Percentiles rank a stretch among this genome's conserved stretches.
Conservation (phyloP, 192 early-diverging fungal genomes). For the Anaeromyces robustus region DNA sequence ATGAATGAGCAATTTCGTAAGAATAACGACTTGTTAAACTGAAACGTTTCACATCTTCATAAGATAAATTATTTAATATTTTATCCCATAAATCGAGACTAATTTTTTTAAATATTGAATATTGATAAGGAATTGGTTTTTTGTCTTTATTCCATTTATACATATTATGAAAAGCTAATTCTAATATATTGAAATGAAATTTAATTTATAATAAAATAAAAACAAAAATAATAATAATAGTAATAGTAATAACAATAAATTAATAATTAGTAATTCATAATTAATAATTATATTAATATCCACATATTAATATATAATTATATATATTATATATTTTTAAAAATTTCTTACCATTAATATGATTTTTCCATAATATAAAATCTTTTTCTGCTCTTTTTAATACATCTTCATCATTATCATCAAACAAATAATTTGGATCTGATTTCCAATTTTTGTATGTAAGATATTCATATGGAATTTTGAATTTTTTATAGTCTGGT, state of each 20-base stretch:
- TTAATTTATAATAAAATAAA: too few relatives aligned
- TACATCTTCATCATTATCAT: background rate
- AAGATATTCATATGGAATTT: background rate
- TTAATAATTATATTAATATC: too few relatives aligned
- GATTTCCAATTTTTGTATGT: background rate
- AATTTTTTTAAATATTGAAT: background rate
- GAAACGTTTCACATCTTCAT: background rate
- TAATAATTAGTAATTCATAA: too few relatives aligned
- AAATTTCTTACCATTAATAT: background rate
- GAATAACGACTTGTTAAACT: background rate
- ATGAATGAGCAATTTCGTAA: background rate
- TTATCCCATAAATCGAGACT: background rate
- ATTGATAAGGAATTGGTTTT: background rate
- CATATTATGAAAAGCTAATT: background rate
- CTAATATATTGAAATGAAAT: background rate
- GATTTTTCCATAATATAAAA: background rate
- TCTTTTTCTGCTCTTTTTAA: background rate
- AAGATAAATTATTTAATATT: background rate
- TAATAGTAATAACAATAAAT: too few relatives aligned
- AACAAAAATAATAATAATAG: too few relatives aligned
- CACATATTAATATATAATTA: too few relatives aligned
- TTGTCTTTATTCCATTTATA: background rate
- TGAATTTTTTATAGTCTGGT: background rate
- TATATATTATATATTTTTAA: too few relatives aligned
- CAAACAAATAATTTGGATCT: background rate